Evolutionary conservation across 352 stramenopile genomes (phyloP), one percentile per base, ranked within the genome.

Genomic region (Phytopythium oedochilum): DNA sequence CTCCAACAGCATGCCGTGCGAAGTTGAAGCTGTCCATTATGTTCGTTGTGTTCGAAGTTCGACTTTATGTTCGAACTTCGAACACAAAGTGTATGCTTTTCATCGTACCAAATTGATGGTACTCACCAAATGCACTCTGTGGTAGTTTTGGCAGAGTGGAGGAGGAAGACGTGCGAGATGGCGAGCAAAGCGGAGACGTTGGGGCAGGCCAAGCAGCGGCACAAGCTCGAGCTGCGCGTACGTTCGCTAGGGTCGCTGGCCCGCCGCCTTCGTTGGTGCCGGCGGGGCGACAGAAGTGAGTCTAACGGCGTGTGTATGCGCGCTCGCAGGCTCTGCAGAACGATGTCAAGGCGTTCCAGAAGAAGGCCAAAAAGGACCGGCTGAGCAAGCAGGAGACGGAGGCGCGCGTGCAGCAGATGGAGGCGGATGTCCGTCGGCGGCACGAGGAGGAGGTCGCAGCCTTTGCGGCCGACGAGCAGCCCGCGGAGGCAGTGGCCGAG

Each of bases 291-390:
- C 26, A 2, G 14, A 20, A 3, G 18, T 43, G 1, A 20, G 10
- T 28, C 1, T 48, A 18, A 1, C 57, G 3, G 25, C 38, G 38
- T 15, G 20, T 52, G 0, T n/a, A n/a, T n/a, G n/a, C n/a, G 12
- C 12, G 12, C 20, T 50, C 22, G 25, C 63, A 95, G 83, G 81
- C 75, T 32, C 67, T 90, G 61, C 81, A 92, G 72, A 88, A 71
- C 47, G 78, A 92, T 32, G 54, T 89, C 44, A 93, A 95, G 61
- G 47, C 55, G 32, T 86, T 91, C 57, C 80, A 89, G 60, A 93
- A 92, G 81, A 89, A 90, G 18, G 80, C 78, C 53, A 95, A 93
- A 65, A 93, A 93, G 49, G 78, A 93, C 38, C 77, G 83, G 50
- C 23, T 88, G 55, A 79, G 59, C 59, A 95, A 92, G 59, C 89